Conservation (phyloP, 257 asterid species). For the Coffea canephora region DNA sequence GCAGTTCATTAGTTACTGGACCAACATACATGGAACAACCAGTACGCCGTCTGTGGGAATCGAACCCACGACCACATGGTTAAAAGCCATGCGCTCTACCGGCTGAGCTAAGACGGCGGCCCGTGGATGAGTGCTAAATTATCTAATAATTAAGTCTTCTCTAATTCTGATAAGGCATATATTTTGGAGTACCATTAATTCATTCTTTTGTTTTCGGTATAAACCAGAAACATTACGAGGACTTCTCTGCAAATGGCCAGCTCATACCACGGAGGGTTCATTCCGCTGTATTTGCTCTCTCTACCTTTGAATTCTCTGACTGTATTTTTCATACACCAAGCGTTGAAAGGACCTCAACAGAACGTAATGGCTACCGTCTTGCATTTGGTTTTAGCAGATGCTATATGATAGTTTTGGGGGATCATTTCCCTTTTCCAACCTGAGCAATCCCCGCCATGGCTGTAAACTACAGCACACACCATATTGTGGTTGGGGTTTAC, state of each 20-base stretch:
- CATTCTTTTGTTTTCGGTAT: background rate
- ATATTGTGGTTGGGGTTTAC: too few species aligned
- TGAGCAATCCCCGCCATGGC: background rate
- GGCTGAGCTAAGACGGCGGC: slow-evolving; percentile 44
- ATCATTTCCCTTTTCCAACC: background rate
- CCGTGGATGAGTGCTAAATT: too few species aligned
- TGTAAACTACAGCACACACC: too few species aligned
- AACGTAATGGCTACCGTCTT: too few species aligned
- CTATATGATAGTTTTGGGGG: background rate
- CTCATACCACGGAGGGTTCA: background rate
- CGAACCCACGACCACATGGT: slow-evolving; percentile 55
- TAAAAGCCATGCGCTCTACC: slow-evolving; percentile 47
- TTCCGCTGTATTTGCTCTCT: background rate
- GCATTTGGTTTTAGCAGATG: background rate
- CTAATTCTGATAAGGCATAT: too few species aligned
- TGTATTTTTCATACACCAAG: too few species aligned
- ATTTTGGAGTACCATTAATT: too few species aligned
- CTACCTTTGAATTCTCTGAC: background rate
- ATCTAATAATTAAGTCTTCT: too few species aligned
- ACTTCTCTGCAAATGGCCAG: background rate
- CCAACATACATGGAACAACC: too few species aligned
- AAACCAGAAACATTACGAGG: background rate
- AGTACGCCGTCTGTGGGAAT: slow-evolving; percentile 47
- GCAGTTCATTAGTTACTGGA: background rate
- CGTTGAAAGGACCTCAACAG: too few species aligned